These are phyloP conservation scores for Starmerella vitae DNA, from an alignment of 805 yeast species.

Conservation along the genomic window DNA sequence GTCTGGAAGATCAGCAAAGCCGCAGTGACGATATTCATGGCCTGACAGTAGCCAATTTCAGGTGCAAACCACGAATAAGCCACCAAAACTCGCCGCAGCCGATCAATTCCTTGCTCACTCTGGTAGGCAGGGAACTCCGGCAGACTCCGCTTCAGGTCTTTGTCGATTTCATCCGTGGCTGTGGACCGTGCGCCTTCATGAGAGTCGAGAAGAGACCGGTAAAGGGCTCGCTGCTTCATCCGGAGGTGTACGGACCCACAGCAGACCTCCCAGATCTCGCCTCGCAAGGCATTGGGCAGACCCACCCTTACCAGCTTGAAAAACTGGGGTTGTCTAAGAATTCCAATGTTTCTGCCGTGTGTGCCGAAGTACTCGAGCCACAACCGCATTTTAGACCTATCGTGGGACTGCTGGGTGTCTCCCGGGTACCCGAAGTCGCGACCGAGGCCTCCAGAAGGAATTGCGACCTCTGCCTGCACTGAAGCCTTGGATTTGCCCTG, in stretches of 20 bases:
- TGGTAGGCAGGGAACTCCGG: conserved; percentile 97
- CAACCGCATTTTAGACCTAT: conserved; percentile 70
- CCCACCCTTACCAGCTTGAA: conserved; percentile 80
- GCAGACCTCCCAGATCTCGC: conserved; percentile 90
- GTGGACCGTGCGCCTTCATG: conserved; percentile 53
- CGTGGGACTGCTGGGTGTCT: conserved; percentile 59
- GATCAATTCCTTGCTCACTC: conserved; percentile 63
- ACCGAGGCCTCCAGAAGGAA: conserved; percentile 82
- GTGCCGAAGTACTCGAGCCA: conserved; percentile 86
- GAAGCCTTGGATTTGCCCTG: conserved; percentile 24
- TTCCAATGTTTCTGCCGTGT: conserved; percentile 72
- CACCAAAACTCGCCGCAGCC: conserved; percentile 75
- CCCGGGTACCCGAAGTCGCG: conserved; percentile 80
- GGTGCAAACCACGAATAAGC: conserved; percentile 97
- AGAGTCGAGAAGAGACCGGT: conserved; percentile 42
- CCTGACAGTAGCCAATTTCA: conserved; percentile 96
- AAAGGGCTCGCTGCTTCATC: conserved; percentile 46
- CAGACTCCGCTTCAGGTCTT: conserved; percentile 82
- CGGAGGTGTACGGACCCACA: conserved; percentile 75
- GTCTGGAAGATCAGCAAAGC: conserved; percentile 52
- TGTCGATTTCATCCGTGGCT: conserved; percentile 93
- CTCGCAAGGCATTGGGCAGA: conserved; percentile 83
- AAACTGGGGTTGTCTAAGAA: conserved; percentile 62
- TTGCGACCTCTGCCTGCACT: conserved; percentile 12
- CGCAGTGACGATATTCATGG: conserved; percentile 72